Base-by-base conservation (phyloP, 768 basidiomycete genomes). In the Pulveroboletus ravenelii region DNA sequence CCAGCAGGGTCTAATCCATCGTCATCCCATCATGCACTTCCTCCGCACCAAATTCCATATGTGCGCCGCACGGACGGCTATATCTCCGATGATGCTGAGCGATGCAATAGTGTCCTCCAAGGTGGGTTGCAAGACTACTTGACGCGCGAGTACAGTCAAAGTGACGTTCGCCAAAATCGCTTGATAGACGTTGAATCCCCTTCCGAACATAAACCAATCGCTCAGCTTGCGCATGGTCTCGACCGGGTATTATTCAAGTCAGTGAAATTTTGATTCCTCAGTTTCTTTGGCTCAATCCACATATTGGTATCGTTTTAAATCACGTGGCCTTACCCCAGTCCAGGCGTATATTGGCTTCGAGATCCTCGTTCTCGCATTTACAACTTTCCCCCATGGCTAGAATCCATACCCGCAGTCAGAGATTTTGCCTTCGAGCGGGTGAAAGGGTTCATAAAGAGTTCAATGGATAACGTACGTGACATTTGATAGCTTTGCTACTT, bases 361-460 rank as follows among this genome's bases (percentile, higher is more conserved):
- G 93, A 98, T 62, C 89, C 91, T 1, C 77, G 88, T 15, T 88
- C 92, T 0, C 77, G 81, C 6, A 85, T 91, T 13, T 94, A 89
- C 70, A 94, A 94, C 62, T 97, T 92, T 62, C 67, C 82, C 0
- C 80, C 83, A 4, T 79, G 77, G 62, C 71, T 96, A 5, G 80
- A 89, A 67, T 65, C 68, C 2, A 79, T 99, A 41, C 91, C 93
- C 0, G 72, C 80, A 50, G 81, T 93, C 6, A 79, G 76, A 5
- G 83, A 93, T 41, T 97, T 97, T 60, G 92, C 85, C 7, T 96
- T 92, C 51, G 84, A 89, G 45, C 79, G 88, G 2, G 65, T 93
- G 0, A 72, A 78, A 4, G 75, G 77, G 0, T 99, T 95, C 59
- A 69, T 88, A 17, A 84, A 75, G 40, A 92, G 92, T 57, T 93